A percentile compares a stretch with the other conserved stretches of the same genome.
These are phyloP conservation scores for Gloeophyllum trabeum DNA, from an alignment of 768 basidiomycete genomes.

Conservation along the genomic window DNA sequence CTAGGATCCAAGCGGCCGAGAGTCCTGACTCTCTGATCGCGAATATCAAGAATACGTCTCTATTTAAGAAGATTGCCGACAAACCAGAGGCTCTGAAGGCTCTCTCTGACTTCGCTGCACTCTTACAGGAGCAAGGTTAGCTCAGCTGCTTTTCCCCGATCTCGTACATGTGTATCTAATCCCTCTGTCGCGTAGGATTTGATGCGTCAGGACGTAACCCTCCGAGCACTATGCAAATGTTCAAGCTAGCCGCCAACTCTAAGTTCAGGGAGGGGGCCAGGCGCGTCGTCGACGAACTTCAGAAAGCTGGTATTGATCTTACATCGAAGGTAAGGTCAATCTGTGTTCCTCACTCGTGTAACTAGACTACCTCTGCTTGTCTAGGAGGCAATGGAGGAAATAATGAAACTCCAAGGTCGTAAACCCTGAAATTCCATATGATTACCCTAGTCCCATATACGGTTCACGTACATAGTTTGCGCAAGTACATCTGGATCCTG, in stretches of 20 bases:
- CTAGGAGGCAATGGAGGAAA: slow-evolving; percentile 38
- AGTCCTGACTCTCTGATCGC: slow-evolving; percentile 21
- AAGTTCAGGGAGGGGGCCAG: slow-evolving; percentile 40
- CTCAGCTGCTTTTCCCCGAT: background rate
- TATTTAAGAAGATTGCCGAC: slow-evolving; percentile 35
- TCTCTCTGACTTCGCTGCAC: slow-evolving; percentile 28
- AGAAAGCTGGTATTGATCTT: slow-evolving; percentile 51
- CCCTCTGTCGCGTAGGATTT: slow-evolving; percentile 26
- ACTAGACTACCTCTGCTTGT: background rate
- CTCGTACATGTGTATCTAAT: too few relatives aligned
- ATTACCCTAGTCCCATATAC: too few relatives aligned
- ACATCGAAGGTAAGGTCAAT: slow-evolving; percentile 34
- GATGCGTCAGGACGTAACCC: slow-evolving; percentile 30
- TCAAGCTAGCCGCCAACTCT: slow-evolving; percentile 39
- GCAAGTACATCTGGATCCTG: too few relatives aligned
- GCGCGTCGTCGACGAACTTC: slow-evolving; percentile 34
- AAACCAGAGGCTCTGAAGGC: slow-evolving; percentile 40
- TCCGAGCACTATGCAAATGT: slow-evolving; percentile 39
- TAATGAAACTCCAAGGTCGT: too few relatives aligned
- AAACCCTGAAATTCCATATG: too few relatives aligned
- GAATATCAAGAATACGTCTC: slow-evolving; percentile 31
- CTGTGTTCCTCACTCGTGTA: background rate
- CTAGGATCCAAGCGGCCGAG: too few relatives aligned
- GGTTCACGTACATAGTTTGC: too few relatives aligned
- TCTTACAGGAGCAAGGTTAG: slow-evolving; percentile 39